Percentiles rank a stretch among this genome's conserved stretches.
These are phyloP conservation scores for Podosphaera xanthii DNA, from an alignment of 2,329 filamentous ascomycete species.

Conservation along the genomic window DNA sequence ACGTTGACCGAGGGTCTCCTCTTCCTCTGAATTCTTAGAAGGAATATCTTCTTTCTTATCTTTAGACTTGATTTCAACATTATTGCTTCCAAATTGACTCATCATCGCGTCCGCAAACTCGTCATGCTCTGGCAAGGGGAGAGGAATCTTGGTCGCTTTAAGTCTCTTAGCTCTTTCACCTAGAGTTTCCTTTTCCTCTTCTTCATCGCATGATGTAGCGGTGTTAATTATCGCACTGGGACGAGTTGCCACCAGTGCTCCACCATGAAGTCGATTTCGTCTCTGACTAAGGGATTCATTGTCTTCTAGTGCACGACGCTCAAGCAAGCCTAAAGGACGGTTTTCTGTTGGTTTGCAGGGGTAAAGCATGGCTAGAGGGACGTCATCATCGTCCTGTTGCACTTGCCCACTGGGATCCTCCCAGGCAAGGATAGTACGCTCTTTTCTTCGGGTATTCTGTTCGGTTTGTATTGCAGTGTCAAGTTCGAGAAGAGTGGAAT, in stretches of 20 bases:
- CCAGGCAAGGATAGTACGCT: conserved; percentile 76
- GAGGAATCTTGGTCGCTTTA: conserved; percentile 21
- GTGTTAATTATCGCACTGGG: conserved; percentile 13
- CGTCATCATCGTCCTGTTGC: conserved; percentile 53
- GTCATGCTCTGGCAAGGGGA: conserved; percentile 19
- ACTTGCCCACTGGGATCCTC: conserved; percentile 35
- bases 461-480: conserved; percentile 79
- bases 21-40: conserved; percentile 27
- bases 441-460: conserved; percentile 46
- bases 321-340: conserved; percentile 51
- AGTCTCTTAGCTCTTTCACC: conserved; percentile 41
- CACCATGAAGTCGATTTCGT: conserved; percentile 13
- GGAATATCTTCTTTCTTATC: conserved; percentile 15
- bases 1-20: conserved; percentile 61
- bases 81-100: conserved; percentile 33
- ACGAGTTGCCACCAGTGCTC: conserved; percentile 7
- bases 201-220: conserved; percentile 5
- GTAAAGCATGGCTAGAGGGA: conserved; percentile 65
- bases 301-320: conserved; percentile 69
- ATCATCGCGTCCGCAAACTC: conserved; percentile 50
- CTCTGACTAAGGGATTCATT: conserved; percentile 42
- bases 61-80: conserved; percentile 16
- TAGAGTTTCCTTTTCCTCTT: conserved; percentile 38
- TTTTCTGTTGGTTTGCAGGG: conserved; percentile 32
- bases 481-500: conserved; percentile 71